Percentiles rank a stretch among this genome's conserved stretches.
phyloP scores from a whole-genome alignment of 257 asterid genomes.

The Mitragyna speciosa region DNA sequence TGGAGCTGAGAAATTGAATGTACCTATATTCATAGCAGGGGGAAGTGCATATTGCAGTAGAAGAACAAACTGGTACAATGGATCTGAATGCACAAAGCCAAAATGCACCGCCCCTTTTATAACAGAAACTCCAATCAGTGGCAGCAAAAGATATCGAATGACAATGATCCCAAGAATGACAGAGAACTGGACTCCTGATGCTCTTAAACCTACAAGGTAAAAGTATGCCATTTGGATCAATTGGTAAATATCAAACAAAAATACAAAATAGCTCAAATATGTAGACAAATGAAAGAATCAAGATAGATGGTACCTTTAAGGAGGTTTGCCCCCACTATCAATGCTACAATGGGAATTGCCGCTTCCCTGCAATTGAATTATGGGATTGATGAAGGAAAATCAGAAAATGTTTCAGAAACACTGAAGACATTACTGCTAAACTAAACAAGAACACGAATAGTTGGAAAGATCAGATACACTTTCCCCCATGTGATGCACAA shows the following conservation, averaged over 20 bases:
- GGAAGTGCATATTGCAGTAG: constrained; percentile 39
- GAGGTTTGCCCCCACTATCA: constrained; percentile 33
- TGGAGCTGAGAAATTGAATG: not conserved
- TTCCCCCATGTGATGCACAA: not conserved
- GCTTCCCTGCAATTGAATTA: constrained; percentile 23
- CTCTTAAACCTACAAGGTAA: constrained; percentile 5
- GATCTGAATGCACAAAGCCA: constrained; percentile 22
- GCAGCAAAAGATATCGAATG: constrained; percentile 17
- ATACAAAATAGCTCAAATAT: no score
- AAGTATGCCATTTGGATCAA: not conserved
- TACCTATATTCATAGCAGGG: constrained; percentile 40
- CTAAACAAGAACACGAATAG: no score
- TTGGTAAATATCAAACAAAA: no score
- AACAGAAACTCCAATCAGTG: constrained; percentile 9
- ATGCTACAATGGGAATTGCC: constrained; percentile 30
- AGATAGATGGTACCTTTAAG: constrained; percentile 19
- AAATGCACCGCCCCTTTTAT: constrained; percentile 12
- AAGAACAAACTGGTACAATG: constrained; percentile 32
- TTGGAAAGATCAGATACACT: not conserved
- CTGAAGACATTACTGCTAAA: no score
- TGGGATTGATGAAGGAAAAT: not conserved
- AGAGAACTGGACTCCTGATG: constrained; percentile 9
- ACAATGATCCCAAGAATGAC: constrained; percentile 1
- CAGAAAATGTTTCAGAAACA: not conserved
- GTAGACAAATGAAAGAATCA: not conserved